Conservation (phyloP, 495 filamentous ascomycete species). For the Paragyromitra xinjiangensis region DNA sequence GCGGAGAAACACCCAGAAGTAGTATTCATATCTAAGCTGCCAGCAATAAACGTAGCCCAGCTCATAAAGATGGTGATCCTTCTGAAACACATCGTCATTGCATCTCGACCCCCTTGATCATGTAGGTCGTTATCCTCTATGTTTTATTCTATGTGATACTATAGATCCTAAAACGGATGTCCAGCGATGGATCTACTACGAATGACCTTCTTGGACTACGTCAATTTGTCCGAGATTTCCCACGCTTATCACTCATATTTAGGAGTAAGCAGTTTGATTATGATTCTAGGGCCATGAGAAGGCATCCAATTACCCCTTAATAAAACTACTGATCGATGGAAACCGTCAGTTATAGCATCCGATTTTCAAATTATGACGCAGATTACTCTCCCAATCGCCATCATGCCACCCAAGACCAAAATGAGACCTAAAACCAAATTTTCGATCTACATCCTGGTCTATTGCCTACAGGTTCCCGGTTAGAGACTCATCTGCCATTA, state of each 20-base stretch:
- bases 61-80: not conserved
- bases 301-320: not conserved
- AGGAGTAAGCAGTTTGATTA: not conserved
- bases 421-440: not conserved
- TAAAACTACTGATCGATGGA: not conserved
- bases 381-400: not conserved
- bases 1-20: no score
- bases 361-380: not conserved
- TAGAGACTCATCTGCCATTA: not conserved
- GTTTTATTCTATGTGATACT: not conserved
- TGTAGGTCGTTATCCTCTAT: not conserved
- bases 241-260: not conserved
- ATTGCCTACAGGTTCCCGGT: not conserved
- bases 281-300: not conserved
- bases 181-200: not conserved
- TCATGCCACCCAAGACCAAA: not conserved
- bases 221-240: not conserved
- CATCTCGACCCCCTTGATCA: not conserved
- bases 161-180: not conserved
- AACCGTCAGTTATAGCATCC: not conserved
- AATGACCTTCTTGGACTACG: not conserved
- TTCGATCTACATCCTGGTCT: not conserved
- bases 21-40: not conserved
- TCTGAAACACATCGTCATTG: not conserved
- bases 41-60: not conserved